A percentile compares a stretch with the other conserved stretches of the same genome.
phyloP scores from a whole-genome alignment of 2,329 filamentous ascomycete species.

The Mycocentrospora acerina region DNA sequence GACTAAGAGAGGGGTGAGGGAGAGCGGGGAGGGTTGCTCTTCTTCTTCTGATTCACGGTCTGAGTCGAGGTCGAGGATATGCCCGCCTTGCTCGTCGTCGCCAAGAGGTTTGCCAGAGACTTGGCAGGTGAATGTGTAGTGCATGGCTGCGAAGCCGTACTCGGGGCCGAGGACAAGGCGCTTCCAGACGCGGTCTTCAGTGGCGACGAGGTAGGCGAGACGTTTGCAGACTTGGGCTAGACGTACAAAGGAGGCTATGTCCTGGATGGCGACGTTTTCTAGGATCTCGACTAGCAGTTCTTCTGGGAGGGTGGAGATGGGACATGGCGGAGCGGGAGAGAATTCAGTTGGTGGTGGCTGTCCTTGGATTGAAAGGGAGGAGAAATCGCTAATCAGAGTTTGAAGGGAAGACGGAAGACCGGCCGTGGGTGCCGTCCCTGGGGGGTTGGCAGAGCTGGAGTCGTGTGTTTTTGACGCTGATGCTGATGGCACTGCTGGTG shows the following conservation, averaged over 20 bases:
- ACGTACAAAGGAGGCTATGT: conserved; percentile 75
- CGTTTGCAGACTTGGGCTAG: conserved; percentile 82
- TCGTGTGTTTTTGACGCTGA: conserved; percentile 48
- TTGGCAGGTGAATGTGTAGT: conserved; percentile 72
- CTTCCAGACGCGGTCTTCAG: conserved; percentile 86
- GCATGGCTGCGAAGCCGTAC: conserved; percentile 81
- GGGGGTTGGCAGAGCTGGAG: conserved; percentile 51
- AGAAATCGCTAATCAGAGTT: conserved; percentile 76
- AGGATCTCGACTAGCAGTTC: conserved; percentile 85
- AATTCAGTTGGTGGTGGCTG: conserved; percentile 70
- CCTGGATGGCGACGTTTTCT: conserved; percentile 67
- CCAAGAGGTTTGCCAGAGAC: conserved; percentile 52
- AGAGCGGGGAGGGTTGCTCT: conserved; percentile 3
- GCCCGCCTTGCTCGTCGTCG: conserved; percentile 37
- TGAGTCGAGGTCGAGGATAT: conserved; percentile 28
- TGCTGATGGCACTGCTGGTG: conserved; percentile 6
- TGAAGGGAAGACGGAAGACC: conserved; percentile 57
- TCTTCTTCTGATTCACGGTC: conserved; percentile 14
- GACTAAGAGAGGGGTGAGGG: conserved; percentile 36
- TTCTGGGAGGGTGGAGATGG: conserved; percentile 73
- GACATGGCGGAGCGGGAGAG: conserved; percentile 73
- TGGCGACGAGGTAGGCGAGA: conserved; percentile 79
- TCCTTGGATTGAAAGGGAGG: conserved; percentile 66
- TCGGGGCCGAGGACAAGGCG: conserved; percentile 68
- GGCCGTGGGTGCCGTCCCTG: conserved; percentile 55